Evolutionary conservation across 2,329 filamentous ascomycete species (phyloP).

Genomic region (Lecanosticta acicola): DNA sequence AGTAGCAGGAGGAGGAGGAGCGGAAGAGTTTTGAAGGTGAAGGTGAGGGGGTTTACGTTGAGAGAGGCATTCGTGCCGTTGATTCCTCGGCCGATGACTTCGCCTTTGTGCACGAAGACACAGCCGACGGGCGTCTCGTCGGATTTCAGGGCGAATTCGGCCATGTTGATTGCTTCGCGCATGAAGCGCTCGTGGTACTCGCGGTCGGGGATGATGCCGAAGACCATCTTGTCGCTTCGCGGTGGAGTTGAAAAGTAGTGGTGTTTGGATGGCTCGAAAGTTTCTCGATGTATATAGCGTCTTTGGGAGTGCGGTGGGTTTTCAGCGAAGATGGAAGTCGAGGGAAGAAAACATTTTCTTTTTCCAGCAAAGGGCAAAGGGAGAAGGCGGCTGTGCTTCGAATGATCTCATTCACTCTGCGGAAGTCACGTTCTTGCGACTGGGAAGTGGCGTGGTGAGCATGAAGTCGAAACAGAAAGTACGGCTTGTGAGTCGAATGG

Average conservation of each 20-base stretch:
- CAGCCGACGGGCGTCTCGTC: constrained; percentile 97
- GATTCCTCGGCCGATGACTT: constrained; percentile 84
- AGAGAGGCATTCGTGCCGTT: constrained; percentile 92
- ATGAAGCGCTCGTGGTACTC: constrained; percentile 62
- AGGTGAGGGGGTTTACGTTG: constrained; percentile 41
- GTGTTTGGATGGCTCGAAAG: background rate
- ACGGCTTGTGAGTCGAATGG: too few species aligned
- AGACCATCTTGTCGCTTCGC: constrained; percentile 22
- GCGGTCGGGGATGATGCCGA: constrained; percentile 35
- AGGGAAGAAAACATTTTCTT: background rate
- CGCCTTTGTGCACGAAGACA: constrained; percentile 75
- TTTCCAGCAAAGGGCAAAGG: background rate
- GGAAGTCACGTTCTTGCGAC: background rate
- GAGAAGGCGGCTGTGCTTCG: background rate
- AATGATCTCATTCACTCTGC: background rate
- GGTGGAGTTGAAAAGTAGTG: background rate
- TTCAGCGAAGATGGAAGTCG: background rate
- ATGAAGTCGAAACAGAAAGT: background rate
- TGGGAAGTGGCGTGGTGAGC: background rate
- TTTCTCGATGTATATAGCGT: background rate
- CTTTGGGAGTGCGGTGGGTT: too few species aligned
- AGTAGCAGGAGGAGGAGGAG: background rate
- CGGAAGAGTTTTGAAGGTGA: too few species aligned
- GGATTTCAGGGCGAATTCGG: constrained; percentile 72
- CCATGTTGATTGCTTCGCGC: constrained; percentile 82